These are phyloP conservation scores for Pholiota adiposa DNA, from an alignment of 1,284 basidiomycete species.

Conservation along the genomic window DNA sequence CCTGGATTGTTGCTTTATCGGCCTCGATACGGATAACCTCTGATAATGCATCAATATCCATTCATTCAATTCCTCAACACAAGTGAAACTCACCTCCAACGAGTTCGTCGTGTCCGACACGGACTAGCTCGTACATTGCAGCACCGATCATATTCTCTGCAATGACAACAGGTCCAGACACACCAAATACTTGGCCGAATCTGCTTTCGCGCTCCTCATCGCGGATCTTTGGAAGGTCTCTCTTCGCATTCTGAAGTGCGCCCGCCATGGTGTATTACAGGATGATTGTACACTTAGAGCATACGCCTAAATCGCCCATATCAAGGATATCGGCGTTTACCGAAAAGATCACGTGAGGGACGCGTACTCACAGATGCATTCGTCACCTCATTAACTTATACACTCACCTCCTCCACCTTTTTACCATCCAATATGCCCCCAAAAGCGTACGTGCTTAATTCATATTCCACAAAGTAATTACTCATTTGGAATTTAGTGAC, in stretches of 20 bases:
- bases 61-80: neutral
- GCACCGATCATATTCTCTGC: conserved; percentile 96
- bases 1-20: conserved; percentile 98
- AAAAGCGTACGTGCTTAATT: conserved; percentile 64
- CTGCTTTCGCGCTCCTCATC: conserved; percentile 91
- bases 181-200: conserved; percentile 92
- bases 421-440: conserved; percentile 70
- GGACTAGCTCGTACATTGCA: conserved; percentile 96
- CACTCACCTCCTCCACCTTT: conserved; percentile 11
- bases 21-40: conserved; percentile 98
- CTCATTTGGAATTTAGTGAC: conserved; percentile 58
- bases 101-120: conserved; percentile 97
- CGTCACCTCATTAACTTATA: conserved; percentile 15
- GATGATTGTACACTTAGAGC: neutral
- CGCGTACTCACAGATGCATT: conserved; percentile 29
- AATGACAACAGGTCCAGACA: conserved; percentile 96
- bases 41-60: conserved; percentile 32
- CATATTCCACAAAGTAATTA: conserved; percentile 11
- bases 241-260: conserved; percentile 89
- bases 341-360: conserved; percentile 38
- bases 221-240: conserved; percentile 81
- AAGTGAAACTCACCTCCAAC: conserved; percentile 76
- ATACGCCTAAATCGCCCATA: conserved; percentile 14
- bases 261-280: conserved; percentile 70
- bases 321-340: conserved; percentile 30